phyloP scores from a whole-genome alignment of 2,329 filamentous ascomycete species.

The Botrytis aclada region DNA sequence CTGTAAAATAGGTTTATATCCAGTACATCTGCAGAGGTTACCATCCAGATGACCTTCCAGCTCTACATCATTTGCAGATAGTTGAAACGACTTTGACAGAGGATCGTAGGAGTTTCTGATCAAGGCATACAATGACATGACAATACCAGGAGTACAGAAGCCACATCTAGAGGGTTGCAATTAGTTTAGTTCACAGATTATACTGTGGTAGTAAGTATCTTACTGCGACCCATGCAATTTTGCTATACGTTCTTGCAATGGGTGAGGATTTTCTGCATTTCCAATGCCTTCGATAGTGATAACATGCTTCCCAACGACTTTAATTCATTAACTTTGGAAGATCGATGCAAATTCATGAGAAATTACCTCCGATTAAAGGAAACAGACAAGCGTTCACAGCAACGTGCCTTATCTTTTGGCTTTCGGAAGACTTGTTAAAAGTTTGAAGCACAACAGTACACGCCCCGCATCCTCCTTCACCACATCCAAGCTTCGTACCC shows the following conservation, averaged over 20 bases:
- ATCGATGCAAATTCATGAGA: background rate
- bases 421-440: slow-evolving; percentile 59
- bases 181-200: background rate
- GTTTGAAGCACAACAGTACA: slow-evolving; percentile 93
- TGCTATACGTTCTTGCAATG: slow-evolving; percentile 84
- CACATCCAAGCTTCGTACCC: slow-evolving; percentile 92
- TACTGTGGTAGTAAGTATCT: slow-evolving; percentile 34
- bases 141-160: slow-evolving; percentile 94
- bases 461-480: slow-evolving; percentile 91
- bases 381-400: slow-evolving; percentile 86
- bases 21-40: slow-evolving; percentile 90
- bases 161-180: slow-evolving; percentile 25
- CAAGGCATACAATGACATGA: slow-evolving; percentile 93
- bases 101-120: slow-evolving; percentile 78
- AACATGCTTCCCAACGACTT: slow-evolving; percentile 90
- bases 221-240: slow-evolving; percentile 87
- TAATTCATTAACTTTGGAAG: background rate
- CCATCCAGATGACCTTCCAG: slow-evolving; percentile 80
- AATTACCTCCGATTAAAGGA: slow-evolving; percentile 31
- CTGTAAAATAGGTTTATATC: slow-evolving; percentile 90
- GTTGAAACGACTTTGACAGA: slow-evolving; percentile 26
- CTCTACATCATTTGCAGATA: slow-evolving; percentile 74
- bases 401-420: slow-evolving; percentile 77
- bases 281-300: slow-evolving; percentile 96
- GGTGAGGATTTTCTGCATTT: slow-evolving; percentile 77